Percentiles rank a stretch among this genome's conserved stretches.
Evolutionary conservation across 2,329 filamentous ascomycete species (phyloP).

Genomic region (Nigrospora oryzae): DNA sequence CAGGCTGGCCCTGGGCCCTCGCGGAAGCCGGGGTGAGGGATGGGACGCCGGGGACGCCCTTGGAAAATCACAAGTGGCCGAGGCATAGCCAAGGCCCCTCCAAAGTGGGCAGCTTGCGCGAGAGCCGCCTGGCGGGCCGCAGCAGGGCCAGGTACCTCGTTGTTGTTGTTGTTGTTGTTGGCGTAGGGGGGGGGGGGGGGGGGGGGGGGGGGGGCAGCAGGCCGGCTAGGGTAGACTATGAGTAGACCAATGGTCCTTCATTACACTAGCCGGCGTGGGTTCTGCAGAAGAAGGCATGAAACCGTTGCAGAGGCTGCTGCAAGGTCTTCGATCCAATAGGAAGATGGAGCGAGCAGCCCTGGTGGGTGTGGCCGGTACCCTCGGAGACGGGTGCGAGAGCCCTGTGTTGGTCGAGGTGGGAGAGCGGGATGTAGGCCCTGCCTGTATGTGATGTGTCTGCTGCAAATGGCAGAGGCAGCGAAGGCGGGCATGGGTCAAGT

Average conservation of each 20-base stretch:
- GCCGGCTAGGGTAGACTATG: conserved; percentile 29
- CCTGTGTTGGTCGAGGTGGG: too few species aligned
- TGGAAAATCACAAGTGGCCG: too few species aligned
- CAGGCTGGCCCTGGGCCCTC: too few species aligned
- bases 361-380: conserved; percentile 19
- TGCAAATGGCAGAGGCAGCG: neutral
- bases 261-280: conserved; percentile 34
- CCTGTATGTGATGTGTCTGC: conserved; percentile 1
- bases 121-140: neutral
- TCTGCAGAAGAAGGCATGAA: conserved; percentile 42
- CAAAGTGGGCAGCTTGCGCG: conserved; percentile 4
- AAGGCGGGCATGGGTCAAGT: too few species aligned
- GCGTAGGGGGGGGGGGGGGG: too few species aligned
- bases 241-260: conserved; percentile 31
- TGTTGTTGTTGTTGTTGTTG: too few species aligned
- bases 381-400: too few species aligned
- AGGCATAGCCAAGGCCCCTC: too few species aligned
- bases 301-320: conserved; percentile 33
- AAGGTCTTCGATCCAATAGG: conserved; percentile 29
- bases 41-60: too few species aligned
- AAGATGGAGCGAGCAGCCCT: conserved; percentile 10
- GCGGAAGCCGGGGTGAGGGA: too few species aligned
- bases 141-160: conserved; percentile 2
- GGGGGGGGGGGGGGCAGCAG: conserved; percentile 20
- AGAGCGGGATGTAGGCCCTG: conserved; percentile 3